These are phyloP conservation scores for Rhodocollybia butyracea DNA, from an alignment of 768 basidiomycete species.

Conservation along the genomic window DNA sequence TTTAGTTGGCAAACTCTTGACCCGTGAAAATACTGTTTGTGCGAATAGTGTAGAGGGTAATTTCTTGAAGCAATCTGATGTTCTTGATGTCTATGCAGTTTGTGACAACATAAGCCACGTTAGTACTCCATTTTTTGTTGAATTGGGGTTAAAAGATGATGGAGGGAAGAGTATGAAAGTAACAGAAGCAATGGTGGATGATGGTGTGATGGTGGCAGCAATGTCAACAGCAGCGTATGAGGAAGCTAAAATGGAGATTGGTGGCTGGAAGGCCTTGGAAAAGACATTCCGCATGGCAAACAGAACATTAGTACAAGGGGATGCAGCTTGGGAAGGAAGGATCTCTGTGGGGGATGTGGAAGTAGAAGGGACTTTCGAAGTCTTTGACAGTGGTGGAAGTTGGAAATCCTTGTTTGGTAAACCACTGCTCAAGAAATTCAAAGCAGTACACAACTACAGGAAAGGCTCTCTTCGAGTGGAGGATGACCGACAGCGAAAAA, in stretches of 20 bases:
- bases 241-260: not conserved
- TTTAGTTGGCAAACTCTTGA: not conserved
- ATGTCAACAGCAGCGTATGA: not conserved
- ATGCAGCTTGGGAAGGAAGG: not conserved
- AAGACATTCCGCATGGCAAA: not conserved
- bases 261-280: not conserved
- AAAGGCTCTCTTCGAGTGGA: conserved; percentile 10
- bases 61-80: not conserved
- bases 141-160: not conserved
- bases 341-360: not conserved
- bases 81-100: not conserved
- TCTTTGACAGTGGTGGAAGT: conserved; percentile 18
- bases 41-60: not conserved
- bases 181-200: not conserved
- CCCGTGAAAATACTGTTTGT: not conserved
- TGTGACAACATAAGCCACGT: no score
- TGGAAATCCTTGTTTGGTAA: conserved; percentile 28
- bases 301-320: not conserved
- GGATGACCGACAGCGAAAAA: not conserved
- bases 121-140: not conserved
- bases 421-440: conserved; percentile 18
- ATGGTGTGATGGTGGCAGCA: not conserved
- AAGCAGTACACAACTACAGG: conserved; percentile 23
- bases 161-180: not conserved
- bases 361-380: not conserved